Base-by-base conservation (phyloP, 1,284 basidiomycete species). In the Stereum hirsutum region DNA sequence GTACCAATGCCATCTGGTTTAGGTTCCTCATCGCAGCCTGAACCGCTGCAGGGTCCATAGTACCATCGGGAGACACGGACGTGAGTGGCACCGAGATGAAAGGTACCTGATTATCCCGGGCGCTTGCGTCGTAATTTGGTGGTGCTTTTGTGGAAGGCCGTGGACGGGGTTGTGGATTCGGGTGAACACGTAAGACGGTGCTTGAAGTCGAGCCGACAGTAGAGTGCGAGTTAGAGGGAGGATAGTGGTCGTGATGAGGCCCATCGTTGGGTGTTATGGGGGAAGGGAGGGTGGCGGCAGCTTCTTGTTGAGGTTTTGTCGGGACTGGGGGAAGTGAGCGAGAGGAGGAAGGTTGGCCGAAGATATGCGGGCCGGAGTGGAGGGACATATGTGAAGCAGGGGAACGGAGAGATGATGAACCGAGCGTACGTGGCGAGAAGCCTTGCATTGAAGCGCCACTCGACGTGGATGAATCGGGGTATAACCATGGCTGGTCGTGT, bases 111-210 rank as follows among this genome's bases (percentile, higher is more conserved):
- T 6, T 30, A 5, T 40, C 31, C 20, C 27, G 49, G 8, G 40
- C 32, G 42, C 34, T 36, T 14, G 42, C 39, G 12, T 30, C 5
- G 27, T 46, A 49, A 8, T 49, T 41, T 4, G 45, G 49, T 28
- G 46, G 49, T 3, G 39, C 35, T 25, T 47, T 48, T 15, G 23
- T 10, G 1, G 10, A 25, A 14, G 32, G 20, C 34, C 17, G 43
- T 41, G 37, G 14, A 20, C 23, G 12, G 15, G 33, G 14, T 33
- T 17, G 14, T 23, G 36, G 17, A n/a, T 8, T 15, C 33, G 15
- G 24, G n/a, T n/a, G n/a, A n/a, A n/a, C 21, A 40, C 11, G 24
- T 2, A 6, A 14, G 17, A 12, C 21, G 5, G 20, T 5, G 19
- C 23, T 10, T 32, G 30, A 10, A 39, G 12, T 7, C 36, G 39